Base-by-base conservation (phyloP, 768 basidiomycete genomes). In the Hirschioporus abietinus region DNA sequence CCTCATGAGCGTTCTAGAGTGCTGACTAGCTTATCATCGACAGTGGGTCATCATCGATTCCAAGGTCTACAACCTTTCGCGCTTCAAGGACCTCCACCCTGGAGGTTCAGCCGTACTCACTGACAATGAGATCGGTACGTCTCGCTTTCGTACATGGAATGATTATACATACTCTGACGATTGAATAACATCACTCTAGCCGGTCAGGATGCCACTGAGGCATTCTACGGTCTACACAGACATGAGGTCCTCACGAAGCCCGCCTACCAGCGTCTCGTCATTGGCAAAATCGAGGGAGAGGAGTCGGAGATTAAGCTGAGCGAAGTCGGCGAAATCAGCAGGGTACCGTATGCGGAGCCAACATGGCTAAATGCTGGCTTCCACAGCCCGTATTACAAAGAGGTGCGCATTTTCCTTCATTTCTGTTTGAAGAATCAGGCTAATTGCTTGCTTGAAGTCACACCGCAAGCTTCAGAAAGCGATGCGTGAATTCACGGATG, bases 151-250 rank as follows among this genome's bases (percentile, higher is more conserved):
- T n/a, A n/a, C n/a, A n/a, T n/a, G n/a, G n/a, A n/a, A n/a, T n/a
- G n/a, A n/a, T n/a, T n/a, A n/a, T n/a, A n/a, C n/a, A n/a, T n/a
- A n/a, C n/a, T n/a, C 4, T n/a, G 7, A n/a, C 20, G 18, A 9
- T 58, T 52, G 25, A 10, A 20, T 7, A 18, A 27, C 18, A 61
- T 35, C 20, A 42, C 67, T 35, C 27, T 57, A 89, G 93, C 92
- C 63, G 95, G 93, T 9, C 83, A 92, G 75, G 95, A 97, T 71
- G 90, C 89, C 0, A 96, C 95, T 0, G 90, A 93, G 36, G 84
- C 85, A 5, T 97, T 98, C 81, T 97, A 89, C 72, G 86, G 91
- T 64, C 87, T 98, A 57, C 96, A 99, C 74, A 85, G 93, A 25
- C 85, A 89, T 58, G 95, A 96, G 72, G 87, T 97, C 18, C 83